phyloP scores from a whole-genome alignment of 768 basidiomycete genomes.

The Boletus sensibilis region DNA sequence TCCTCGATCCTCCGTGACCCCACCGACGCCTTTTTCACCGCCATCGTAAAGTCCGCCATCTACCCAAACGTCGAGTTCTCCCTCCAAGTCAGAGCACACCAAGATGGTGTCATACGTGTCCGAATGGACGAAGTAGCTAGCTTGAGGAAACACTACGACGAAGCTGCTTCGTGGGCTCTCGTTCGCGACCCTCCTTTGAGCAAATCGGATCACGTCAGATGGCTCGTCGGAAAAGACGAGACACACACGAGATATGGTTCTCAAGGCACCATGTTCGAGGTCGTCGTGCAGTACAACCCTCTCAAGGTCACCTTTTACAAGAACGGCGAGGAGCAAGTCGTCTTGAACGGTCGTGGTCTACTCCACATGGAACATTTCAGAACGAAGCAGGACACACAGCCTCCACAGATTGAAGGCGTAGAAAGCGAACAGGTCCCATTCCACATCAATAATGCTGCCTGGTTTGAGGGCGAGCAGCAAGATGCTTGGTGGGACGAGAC shows the following conservation, averaged over 20 bases:
- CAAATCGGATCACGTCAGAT: constrained; percentile 46
- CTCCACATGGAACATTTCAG: constrained; percentile 99
- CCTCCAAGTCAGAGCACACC: constrained; percentile 80
- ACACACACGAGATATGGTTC: constrained; percentile 64
- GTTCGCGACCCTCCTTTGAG: constrained; percentile 67
- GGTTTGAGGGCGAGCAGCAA: constrained; percentile 89
- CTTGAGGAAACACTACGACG: constrained; percentile 83
- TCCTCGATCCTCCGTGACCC: constrained; percentile 50
- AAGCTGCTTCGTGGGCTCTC: constrained; percentile 88
- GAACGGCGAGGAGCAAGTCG: constrained; percentile 78
- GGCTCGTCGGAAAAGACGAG: constrained; percentile 65
- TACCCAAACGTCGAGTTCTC: constrained; percentile 84
- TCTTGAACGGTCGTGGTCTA: constrained; percentile 85
- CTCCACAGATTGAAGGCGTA: constrained; percentile 39
- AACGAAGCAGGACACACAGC: constrained; percentile 47
- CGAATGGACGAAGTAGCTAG: constrained; percentile 88
- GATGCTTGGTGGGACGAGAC: constrained; percentile 89
- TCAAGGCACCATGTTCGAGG: constrained; percentile 58
- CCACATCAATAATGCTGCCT: constrained; percentile 53
- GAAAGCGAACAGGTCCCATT: constrained; percentile 54
- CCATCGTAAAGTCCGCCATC: constrained; percentile 72
- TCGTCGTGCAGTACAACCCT: constrained; percentile 73
- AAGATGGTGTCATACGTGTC: constrained; percentile 87
- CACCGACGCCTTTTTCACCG: constrained; percentile 63
- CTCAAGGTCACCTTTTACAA: constrained; percentile 71